Evolutionary conservation across 345 rosid genomes (phyloP).

Genomic region (Lepidium aucheri): DNA sequence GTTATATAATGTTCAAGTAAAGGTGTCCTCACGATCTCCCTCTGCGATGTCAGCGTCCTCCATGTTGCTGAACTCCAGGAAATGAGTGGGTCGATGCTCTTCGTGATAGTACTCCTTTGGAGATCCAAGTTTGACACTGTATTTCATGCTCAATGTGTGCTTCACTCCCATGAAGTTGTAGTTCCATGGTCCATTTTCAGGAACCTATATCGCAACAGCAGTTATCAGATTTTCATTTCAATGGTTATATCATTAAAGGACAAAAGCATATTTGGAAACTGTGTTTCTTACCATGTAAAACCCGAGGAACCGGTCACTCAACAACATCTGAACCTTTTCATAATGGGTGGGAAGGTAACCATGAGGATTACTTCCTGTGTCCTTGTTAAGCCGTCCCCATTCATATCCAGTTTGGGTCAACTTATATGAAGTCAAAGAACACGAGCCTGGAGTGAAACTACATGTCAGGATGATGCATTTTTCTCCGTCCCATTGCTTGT

Average conservation of each 20-base stretch:
- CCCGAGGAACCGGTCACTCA: constrained; percentile 79
- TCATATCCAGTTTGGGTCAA: constrained; percentile 79
- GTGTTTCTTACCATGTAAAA: constrained; percentile 49
- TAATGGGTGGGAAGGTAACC: constrained; percentile 88
- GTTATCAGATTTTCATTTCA: too few relatives aligned
- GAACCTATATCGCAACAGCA: constrained; percentile 10
- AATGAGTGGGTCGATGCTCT: constrained; percentile 85
- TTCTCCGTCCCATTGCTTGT: constrained; percentile 91
- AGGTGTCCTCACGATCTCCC: constrained; percentile 78
- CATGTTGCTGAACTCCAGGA: constrained; percentile 82
- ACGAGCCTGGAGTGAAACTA: constrained; percentile 93
- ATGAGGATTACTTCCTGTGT: constrained; percentile 67
- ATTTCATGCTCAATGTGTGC: constrained; percentile 75
- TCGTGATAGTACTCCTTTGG: constrained; percentile 76
- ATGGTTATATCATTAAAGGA: too few relatives aligned
- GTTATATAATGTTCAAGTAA: constrained; percentile 21
- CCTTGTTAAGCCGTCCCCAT: constrained; percentile 88
- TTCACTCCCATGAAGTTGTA: constrained; percentile 94
- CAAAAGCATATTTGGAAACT: too few relatives aligned
- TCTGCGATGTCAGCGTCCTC: constrained; percentile 56
- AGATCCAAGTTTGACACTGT: constrained; percentile 66
- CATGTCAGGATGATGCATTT: constrained; percentile 85
- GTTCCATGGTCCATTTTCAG: constrained; percentile 84
- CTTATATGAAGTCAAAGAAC: constrained; percentile 84
- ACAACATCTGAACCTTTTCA: constrained; percentile 93